phyloP scores from a whole-genome alignment of 1,284 basidiomycete genomes.

The Ustilago bromivora region DNA sequence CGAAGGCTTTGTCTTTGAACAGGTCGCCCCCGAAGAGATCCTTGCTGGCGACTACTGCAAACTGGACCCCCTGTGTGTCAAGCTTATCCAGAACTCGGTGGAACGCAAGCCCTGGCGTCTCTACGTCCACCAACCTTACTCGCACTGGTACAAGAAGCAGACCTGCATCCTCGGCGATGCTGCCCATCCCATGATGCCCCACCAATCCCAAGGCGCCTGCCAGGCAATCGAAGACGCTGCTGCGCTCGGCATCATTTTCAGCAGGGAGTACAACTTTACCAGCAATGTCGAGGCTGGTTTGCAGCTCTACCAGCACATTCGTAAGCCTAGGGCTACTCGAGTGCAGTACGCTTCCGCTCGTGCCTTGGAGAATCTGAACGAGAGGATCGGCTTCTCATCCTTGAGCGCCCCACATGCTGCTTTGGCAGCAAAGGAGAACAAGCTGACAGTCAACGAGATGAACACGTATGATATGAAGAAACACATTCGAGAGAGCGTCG shows the following conservation, averaged over 20 bases:
- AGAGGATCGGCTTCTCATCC: slow-evolving; percentile 70
- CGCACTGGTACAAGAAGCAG: slow-evolving; percentile 67
- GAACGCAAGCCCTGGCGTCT: slow-evolving; percentile 69
- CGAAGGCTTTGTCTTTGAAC: slow-evolving; percentile 70
- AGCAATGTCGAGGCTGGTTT: slow-evolving; percentile 64
- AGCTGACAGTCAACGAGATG: slow-evolving; percentile 66
- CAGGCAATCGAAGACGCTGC: slow-evolving; percentile 53
- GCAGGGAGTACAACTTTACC: slow-evolving; percentile 59
- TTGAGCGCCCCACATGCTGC: slow-evolving; percentile 68
- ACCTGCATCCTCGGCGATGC: slow-evolving; percentile 68
- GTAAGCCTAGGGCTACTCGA: slow-evolving; percentile 70
- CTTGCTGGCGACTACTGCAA: slow-evolving; percentile 65
- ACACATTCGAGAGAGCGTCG: slow-evolving; percentile 36
- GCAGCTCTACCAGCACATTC: slow-evolving; percentile 69
- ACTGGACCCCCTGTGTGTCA: slow-evolving; percentile 68
- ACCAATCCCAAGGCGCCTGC: slow-evolving; percentile 51
- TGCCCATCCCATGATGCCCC: slow-evolving; percentile 54
- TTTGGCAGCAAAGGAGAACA: slow-evolving; percentile 68
- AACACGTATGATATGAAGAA: slow-evolving; percentile 57
- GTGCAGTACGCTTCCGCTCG: slow-evolving; percentile 68
- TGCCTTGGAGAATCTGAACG: slow-evolving; percentile 71
- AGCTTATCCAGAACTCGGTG: slow-evolving; percentile 66
- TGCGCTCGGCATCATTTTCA: slow-evolving; percentile 47
- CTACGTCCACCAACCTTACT: slow-evolving; percentile 70
- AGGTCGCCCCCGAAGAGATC: slow-evolving; percentile 68